Conservation (phyloP, 352 stramenopile species). For the Phytophthora cryptogea region DNA sequence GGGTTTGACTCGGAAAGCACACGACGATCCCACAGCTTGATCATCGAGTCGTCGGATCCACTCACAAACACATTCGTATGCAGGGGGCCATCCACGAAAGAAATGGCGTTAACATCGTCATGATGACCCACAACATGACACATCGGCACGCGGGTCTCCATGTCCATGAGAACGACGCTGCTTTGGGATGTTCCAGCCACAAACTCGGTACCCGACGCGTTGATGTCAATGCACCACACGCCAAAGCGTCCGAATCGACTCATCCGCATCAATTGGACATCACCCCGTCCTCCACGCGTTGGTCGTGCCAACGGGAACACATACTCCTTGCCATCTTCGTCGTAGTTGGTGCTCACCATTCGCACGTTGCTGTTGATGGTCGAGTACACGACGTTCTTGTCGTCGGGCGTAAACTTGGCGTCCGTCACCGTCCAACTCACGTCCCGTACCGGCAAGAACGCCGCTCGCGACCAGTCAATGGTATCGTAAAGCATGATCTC, state of each 20-base stretch:
- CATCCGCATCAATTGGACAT: slow-evolving; percentile 19
- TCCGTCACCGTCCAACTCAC: slow-evolving; percentile 86
- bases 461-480: slow-evolving; percentile 59
- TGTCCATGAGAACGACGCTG: slow-evolving; percentile 81
- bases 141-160: slow-evolving; percentile 67
- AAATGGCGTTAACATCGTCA: slow-evolving; percentile 85
- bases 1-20: slow-evolving; percentile 76
- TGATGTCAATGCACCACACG: slow-evolving; percentile 83
- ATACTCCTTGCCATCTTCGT: slow-evolving; percentile 51
- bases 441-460: slow-evolving; percentile 63
- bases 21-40: slow-evolving; percentile 88
- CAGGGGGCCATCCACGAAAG: slow-evolving; percentile 79
- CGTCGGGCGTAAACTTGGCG: slow-evolving; percentile 80
- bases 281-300: slow-evolving; percentile 24
- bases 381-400: slow-evolving; percentile 76
- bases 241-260: slow-evolving; percentile 60
- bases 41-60: slow-evolving; percentile 81
- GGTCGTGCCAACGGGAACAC: slow-evolving; percentile 48
- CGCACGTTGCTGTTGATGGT: slow-evolving; percentile 84
- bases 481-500: slow-evolving; percentile 83
- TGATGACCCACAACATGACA: slow-evolving; percentile 75
- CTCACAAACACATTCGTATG: slow-evolving; percentile 88
- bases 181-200: slow-evolving; percentile 78
- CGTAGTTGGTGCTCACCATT: slow-evolving; percentile 73
- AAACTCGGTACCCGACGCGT: slow-evolving; percentile 78